Evolutionary conservation across 2,329 filamentous ascomycete genomes (phyloP), one percentile per base, ranked within the genome.

Genomic region (Beauveria asiatica): DNA sequence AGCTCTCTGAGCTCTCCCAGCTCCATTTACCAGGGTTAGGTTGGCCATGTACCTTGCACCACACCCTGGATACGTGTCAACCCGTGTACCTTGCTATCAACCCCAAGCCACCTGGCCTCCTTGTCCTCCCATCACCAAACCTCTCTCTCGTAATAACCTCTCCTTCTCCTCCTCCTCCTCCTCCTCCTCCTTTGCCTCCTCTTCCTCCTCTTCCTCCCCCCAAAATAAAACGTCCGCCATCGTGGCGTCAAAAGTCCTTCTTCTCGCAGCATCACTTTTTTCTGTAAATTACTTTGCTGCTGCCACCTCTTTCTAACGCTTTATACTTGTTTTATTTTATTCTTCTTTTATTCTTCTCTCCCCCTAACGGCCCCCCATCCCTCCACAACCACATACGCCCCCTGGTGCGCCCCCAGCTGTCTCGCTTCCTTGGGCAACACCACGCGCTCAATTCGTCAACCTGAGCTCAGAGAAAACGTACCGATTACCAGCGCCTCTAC

Each of bases 301-400:
- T 33, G 3, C 19, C 30, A 9, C 39, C 27, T 41, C 45, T 50
- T 45, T 46, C 46, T 53, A 51, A 51, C 39, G 17, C 27, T 48
- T 54, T 48, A 48, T 58, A 57, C 13, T 53, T 58, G n/a, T 53
- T 37, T 53, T 54, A 46, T 51, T 49, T 30, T 61, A 52, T 59
- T 57, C 41, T 30, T 49, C 25, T 13, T 39, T 45, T 23, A 13
- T 42, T 61, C 50, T 25, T 50, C 39, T 17, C 51, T 19, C 56
- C 37, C 55, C 55, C 33, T 30, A 48, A 42, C 50, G 27, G 57
- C 37, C 41, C 41, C n/a, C 48, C n/a, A 30, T 33, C 37, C 21
- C 57, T 55, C 19, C 51, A 48, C 41, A 39, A 30, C 41, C 49
- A 39, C 41, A 13, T n/a, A 53, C 44, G 17, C 41, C 49, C 49